Evolutionary conservation across 1,139 yeast species (phyloP).

Genomic region (Candida sanyaensis): DNA sequence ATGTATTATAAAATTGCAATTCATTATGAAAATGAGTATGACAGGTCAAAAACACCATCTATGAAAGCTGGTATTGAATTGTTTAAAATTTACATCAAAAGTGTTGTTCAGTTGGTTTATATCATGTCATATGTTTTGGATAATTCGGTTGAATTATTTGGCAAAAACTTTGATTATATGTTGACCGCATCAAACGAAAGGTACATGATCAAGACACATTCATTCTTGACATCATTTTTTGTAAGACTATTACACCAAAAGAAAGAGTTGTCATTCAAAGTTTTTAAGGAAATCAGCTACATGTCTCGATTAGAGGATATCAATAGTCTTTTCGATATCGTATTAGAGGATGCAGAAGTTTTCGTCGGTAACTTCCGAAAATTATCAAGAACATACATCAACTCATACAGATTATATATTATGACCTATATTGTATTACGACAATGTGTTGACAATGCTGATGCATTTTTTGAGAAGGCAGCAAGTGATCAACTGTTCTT

Average conservation of each 20-base stretch:
- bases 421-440: constrained; percentile 44
- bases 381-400: constrained; percentile 40
- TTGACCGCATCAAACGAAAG: constrained; percentile 43
- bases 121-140: constrained; percentile 49
- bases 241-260: constrained; percentile 44
- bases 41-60: constrained; percentile 23
- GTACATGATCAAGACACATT: constrained; percentile 46
- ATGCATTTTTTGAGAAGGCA: constrained; percentile 36
- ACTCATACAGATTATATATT: constrained; percentile 44
- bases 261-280: constrained; percentile 31
- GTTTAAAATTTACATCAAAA: constrained; percentile 44
- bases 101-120: constrained; percentile 47
- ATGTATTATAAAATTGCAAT: constrained; percentile 46
- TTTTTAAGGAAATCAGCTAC: constrained; percentile 21
- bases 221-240: constrained; percentile 43
- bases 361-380: constrained; percentile 48
- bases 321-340: constrained; percentile 36
- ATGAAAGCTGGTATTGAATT: constrained; percentile 43
- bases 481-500: constrained; percentile 29
- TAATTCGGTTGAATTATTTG: constrained; percentile 46
- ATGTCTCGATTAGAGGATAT: constrained; percentile 34
- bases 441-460: constrained; percentile 47
- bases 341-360: constrained; percentile 43
- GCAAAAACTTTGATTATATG: constrained; percentile 41
- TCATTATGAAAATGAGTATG: constrained; percentile 41